phyloP scores from a whole-genome alignment of 2,329 filamentous ascomycete species.

The Fusarium luffae region DNA sequence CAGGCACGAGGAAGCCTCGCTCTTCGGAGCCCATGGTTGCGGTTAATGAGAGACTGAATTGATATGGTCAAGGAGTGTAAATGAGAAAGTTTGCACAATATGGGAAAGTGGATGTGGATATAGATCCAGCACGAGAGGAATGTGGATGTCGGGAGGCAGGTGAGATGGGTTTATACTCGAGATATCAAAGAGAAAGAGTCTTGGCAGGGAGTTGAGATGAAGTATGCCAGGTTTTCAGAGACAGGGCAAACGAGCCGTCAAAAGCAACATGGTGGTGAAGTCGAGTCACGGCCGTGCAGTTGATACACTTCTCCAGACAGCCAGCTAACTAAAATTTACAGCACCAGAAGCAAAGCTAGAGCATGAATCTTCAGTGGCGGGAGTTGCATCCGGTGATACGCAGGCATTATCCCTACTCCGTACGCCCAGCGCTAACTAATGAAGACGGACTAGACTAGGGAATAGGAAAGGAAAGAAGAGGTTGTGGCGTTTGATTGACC shows the following conservation, averaged over 20 bases:
- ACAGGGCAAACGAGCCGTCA: slow-evolving; percentile 1
- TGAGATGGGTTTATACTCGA: background rate
- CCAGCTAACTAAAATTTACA: background rate
- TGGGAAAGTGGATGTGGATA: background rate
- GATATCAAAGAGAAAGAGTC: background rate
- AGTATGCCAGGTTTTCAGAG: background rate
- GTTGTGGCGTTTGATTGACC: background rate
- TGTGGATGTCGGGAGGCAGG: background rate
- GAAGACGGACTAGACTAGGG: background rate
- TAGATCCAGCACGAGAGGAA: background rate
- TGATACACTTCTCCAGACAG: background rate
- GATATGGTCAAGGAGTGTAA: background rate
- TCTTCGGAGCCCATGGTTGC: slow-evolving; percentile 24
- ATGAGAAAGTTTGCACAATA: slow-evolving; percentile 2
- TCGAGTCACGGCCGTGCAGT: slow-evolving; percentile 27
- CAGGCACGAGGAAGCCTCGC: slow-evolving; percentile 39
- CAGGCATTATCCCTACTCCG: slow-evolving; percentile 8
- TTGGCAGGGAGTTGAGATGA: background rate
- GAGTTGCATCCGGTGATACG: background rate
- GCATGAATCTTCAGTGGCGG: slow-evolving; percentile 12
- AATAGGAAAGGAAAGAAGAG: background rate
- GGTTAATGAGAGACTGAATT: background rate
- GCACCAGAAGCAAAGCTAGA: slow-evolving; percentile 4
- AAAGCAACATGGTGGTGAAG: slow-evolving; percentile 11
- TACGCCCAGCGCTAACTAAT: background rate